Evolutionary conservation across 192 early-diverging fungal species (phyloP).

Genomic region (Paraglomus brasilianum): DNA sequence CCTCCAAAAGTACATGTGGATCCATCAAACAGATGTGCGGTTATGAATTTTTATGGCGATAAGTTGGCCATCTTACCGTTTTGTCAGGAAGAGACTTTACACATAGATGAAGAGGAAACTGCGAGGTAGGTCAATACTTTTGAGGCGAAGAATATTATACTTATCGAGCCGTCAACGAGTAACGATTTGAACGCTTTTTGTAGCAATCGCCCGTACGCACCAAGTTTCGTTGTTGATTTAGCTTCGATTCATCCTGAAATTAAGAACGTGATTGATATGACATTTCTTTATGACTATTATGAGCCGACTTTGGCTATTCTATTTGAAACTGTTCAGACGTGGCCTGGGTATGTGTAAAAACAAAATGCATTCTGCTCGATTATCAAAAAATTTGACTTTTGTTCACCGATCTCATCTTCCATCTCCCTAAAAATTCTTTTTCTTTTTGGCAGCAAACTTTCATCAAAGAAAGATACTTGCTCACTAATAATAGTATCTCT

Average conservation of each 20-base stretch:
- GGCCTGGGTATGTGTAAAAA: slow-evolving; percentile 74
- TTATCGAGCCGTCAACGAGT: not conserved
- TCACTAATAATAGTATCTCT: slow-evolving; percentile 83
- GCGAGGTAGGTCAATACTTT: slow-evolving; percentile 43
- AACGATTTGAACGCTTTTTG: not conserved
- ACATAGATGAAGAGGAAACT: slow-evolving; percentile 57
- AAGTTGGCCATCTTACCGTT: slow-evolving; percentile 90
- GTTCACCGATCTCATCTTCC: not conserved
- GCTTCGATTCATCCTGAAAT: slow-evolving; percentile 57
- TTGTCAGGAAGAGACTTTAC: slow-evolving; percentile 57
- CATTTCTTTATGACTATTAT: slow-evolving; percentile 86
- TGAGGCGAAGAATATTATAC: not conserved
- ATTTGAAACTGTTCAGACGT: slow-evolving; percentile 81
- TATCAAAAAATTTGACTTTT: not conserved
- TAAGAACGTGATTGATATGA: slow-evolving; percentile 84
- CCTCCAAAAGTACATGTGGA: slow-evolving; percentile 72
- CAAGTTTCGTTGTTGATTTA: slow-evolving; percentile 75
- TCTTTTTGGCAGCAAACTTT: slow-evolving; percentile 51
- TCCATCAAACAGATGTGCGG: slow-evolving; percentile 85
- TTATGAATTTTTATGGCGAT: slow-evolving; percentile 85
- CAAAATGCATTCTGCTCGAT: not conserved
- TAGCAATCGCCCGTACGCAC: slow-evolving; percentile 60
- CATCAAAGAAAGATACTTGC: slow-evolving; percentile 67
- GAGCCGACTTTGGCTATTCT: slow-evolving; percentile 94
- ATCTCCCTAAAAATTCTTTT: not conserved